Evolutionary conservation across 2,329 filamentous ascomycete genomes (phyloP), one percentile per base, ranked within the genome.

Genomic region (Podosphaera aphanis): DNA sequence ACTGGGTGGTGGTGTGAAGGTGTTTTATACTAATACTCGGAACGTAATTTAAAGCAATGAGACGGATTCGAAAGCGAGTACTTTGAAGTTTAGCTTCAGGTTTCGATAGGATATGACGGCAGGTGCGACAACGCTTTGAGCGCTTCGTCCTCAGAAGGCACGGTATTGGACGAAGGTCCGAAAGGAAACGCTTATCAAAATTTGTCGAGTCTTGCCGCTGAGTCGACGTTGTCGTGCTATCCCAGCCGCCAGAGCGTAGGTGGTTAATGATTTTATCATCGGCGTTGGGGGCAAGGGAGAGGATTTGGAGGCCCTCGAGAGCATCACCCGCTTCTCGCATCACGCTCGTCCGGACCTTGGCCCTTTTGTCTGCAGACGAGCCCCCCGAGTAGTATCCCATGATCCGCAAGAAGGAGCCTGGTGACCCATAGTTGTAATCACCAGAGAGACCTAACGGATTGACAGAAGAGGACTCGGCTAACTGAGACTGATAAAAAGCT

Each of bases 91-190:
- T 98, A 48, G 78, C 74, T 62, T 98, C 90, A 13, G 88, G 90
- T 60, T 93, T 92, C 49, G 84, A 82, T 54, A 98, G 79, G 58
- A 95, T 94, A 64, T 95, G 88, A 11, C 90, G 79, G 63, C 90
- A 98, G 10, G 79, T 73, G 44, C 83, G 80, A 62, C 90, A 98
- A 40, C 90, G 83, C 64, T 94, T 95, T 18, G 84, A 85, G 33
- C 88, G 80, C 59, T 94, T 94, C 0, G 88, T 93, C 47, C 84
- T 79, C 13, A 98, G 73, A 2, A 92, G 71, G 15, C 82, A 79
- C 0, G 86, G 79, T 13, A 86, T 71, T 0, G 90, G 90, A 23
- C 83, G 78, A 4, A 95, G 72, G 18, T 88, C 74, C 45, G 78
- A 71, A 1, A 73, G 63, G 57, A 90, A 86, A 5, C 71, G 73